Evolutionary conservation across 1,284 basidiomycete genomes (phyloP), one percentile per base, ranked within the genome.

Genomic region (Neonothopanus nambi): DNA sequence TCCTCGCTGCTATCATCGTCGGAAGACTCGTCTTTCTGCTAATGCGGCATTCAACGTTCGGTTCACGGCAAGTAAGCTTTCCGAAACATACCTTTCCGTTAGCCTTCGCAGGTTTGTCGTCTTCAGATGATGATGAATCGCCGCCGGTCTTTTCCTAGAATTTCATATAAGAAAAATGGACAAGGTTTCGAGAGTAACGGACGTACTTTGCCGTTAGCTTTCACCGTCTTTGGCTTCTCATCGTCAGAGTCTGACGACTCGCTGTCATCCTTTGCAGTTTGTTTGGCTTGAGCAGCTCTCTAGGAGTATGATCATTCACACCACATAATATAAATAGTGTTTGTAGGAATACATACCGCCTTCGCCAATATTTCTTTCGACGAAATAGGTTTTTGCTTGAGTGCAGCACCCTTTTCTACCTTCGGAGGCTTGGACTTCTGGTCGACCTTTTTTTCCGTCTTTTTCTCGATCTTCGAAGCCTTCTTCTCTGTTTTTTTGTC

Each of bases 401-500:
- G 26, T 17, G 17, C 35, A 42, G 49, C 7, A 6, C 9, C 18
- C 43, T 43, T 38, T 28, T 51, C 35, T 11, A 15, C 41, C 36
- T 46, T 51, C 9, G 36, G 2, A 23, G 37, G 18, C 20, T 53
- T 53, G 33, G 57, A 24, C 39, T 56, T 52, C 39, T 57, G 55
- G 24, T 43, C 57, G 35, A 53, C 42, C 57, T 64, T 68, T 62
- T 73, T 73, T 33, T 55, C 59, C 57, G 67, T 66, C 63, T 78
- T 79, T 42, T 71, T 72, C 50, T 73, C 65, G 57, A 72, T 73
- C 28, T 60, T 52, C 6, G 61, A 39, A 17, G 63, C 57, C 36
- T 55, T 55, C 24, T 52, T 58, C 3, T 55, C 53, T 21, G 49
- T 42, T 30, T 54, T 77, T 65, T 81, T 81, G 56, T 76, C 73